Evolutionary conservation across 495 filamentous ascomycete genomes (phyloP).

Genomic region (Xylaria grammica): DNA sequence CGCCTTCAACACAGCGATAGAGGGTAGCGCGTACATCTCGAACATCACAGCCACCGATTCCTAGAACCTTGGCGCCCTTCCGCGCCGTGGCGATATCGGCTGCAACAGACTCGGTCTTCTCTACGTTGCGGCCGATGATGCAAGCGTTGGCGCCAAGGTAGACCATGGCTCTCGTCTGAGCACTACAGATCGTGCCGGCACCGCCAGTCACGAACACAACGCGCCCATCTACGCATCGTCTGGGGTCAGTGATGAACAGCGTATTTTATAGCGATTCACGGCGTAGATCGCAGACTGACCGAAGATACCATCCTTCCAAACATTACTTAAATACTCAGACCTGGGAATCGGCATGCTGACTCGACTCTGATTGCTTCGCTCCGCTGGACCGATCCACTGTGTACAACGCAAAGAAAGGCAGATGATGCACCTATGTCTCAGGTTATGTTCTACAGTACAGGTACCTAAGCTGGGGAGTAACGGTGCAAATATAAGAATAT

Average conservation of each 20-base stretch:
- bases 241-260: slow-evolving; percentile 13
- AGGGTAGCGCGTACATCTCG: slow-evolving; percentile 50
- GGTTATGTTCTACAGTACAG: slow-evolving; percentile 1
- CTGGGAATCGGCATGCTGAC: slow-evolving; percentile 68
- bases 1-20: not conserved
- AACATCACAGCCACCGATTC: slow-evolving; percentile 85
- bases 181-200: slow-evolving; percentile 90
- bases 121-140: slow-evolving; percentile 89
- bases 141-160: slow-evolving; percentile 91
- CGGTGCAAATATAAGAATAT: not conserved
- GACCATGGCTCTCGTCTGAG: slow-evolving; percentile 88
- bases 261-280: not conserved
- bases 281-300: slow-evolving; percentile 49
- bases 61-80: slow-evolving; percentile 79
- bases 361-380: not conserved
- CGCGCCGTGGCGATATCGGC: slow-evolving; percentile 80
- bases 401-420: slow-evolving; percentile 11
- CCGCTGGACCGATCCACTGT: not conserved
- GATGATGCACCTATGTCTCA: slow-evolving; percentile 3
- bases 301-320: slow-evolving; percentile 88
- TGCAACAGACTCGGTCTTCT: slow-evolving; percentile 83
- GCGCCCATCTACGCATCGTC: slow-evolving; percentile 66
- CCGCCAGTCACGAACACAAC: slow-evolving; percentile 97
- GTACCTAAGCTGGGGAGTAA: not conserved
- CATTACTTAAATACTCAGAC: slow-evolving; percentile 75